Conservation (phyloP, 768 basidiomycete species). For the Trametes villosa region DNA sequence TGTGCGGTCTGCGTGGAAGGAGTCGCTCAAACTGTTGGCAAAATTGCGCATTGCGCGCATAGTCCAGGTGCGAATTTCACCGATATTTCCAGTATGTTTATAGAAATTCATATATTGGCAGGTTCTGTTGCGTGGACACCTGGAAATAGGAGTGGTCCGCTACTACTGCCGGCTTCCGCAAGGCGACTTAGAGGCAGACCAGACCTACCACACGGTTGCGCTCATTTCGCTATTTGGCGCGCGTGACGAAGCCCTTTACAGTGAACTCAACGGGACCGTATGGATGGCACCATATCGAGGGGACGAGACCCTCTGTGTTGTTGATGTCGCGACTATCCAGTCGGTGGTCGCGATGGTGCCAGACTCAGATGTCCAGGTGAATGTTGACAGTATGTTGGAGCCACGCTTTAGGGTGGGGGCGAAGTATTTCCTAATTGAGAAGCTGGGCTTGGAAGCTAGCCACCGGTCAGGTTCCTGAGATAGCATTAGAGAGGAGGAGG, state of each 20-base stretch:
- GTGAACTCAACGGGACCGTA: not conserved
- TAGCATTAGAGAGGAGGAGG: not conserved
- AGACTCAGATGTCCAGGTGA: not conserved
- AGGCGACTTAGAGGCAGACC: not conserved
- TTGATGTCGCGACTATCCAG: not conserved
- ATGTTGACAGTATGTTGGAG: not conserved
- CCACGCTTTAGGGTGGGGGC: not conserved
- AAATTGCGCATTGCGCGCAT: too few relatives aligned
- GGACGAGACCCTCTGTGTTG: not conserved
- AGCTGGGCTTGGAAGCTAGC: not conserved
- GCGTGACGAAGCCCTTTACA: not conserved
- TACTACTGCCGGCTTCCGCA: not conserved
- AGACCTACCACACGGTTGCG: not conserved
- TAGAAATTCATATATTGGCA: not conserved
- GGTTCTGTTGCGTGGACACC: not conserved
- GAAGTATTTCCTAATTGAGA: not conserved
- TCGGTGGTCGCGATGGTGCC: conserved; percentile 1
- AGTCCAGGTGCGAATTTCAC: not conserved
- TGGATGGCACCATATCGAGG: not conserved
- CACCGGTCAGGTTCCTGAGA: not conserved
- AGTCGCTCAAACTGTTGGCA: too few relatives aligned
- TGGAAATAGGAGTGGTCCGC: not conserved
- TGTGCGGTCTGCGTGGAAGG: too few relatives aligned
- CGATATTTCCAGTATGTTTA: not conserved
- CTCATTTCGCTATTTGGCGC: not conserved